Conservation (phyloP, 495 filamentous ascomycete species). For the Pseudotulostoma volvatum region DNA sequence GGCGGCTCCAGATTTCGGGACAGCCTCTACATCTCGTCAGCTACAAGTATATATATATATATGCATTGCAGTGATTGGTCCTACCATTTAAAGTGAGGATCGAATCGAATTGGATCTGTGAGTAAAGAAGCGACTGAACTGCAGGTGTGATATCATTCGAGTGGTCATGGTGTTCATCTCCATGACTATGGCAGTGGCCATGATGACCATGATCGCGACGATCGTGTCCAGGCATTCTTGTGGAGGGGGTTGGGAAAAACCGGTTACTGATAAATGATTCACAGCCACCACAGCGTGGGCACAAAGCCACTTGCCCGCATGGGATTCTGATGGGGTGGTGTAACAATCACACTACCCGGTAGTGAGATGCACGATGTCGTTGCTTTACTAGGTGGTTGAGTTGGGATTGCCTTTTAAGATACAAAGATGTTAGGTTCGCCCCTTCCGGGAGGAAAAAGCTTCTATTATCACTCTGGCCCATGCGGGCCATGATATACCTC, state of each 20-base stretch:
- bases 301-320: too few species aligned
- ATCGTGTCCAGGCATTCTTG: conserved; percentile 26
- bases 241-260: background rate
- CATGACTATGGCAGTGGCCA: conserved; percentile 40
- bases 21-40: conserved; percentile 27
- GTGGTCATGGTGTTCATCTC: conserved; percentile 51
- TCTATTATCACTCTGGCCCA: too few species aligned
- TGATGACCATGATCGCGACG: conserved; percentile 28
- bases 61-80: background rate
- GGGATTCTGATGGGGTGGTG: too few species aligned
- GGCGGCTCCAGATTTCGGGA: conserved; percentile 46
- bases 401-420: too few species aligned
- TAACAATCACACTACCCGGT: too few species aligned
- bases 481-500: too few species aligned
- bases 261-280: background rate
- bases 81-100: conserved; percentile 70
- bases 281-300: too few species aligned
- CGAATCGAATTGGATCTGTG: conserved; percentile 75
- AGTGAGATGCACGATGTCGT: too few species aligned
- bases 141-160: conserved; percentile 84
- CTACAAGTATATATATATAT: background rate
- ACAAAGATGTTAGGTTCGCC: too few species aligned
- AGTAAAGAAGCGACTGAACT: conserved; percentile 71
- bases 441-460: too few species aligned
- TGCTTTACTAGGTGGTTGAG: too few species aligned